phyloP scores from a whole-genome alignment of 495 filamentous ascomycete genomes.

The Chaetomium cochliodes region DNA sequence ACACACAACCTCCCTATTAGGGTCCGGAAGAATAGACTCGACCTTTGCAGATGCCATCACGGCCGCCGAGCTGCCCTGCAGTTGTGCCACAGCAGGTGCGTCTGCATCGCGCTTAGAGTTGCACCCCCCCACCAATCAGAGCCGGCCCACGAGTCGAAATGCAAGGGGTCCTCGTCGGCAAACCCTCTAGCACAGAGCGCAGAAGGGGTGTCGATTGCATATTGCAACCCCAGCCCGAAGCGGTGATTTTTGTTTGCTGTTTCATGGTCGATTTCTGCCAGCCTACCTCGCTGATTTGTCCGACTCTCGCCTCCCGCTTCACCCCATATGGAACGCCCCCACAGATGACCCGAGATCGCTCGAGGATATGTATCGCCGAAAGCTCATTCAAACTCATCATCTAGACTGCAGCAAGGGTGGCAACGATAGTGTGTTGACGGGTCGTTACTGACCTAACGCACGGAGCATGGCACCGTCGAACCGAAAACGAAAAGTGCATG shows the following conservation, averaged over 20 bases:
- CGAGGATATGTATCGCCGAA: too few species aligned
- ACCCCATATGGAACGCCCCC: too few species aligned
- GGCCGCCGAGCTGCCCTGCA: constrained; percentile 2
- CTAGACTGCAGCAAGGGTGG: too few species aligned
- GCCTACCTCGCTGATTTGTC: not conserved
- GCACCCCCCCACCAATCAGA: not conserved
- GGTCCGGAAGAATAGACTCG: not conserved
- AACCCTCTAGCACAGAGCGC: not conserved
- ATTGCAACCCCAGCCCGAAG: not conserved
- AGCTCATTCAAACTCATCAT: too few species aligned
- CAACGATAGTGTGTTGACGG: too few species aligned
- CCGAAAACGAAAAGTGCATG: too few species aligned
- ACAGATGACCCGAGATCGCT: too few species aligned
- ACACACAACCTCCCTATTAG: too few species aligned
- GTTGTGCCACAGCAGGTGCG: constrained; percentile 7
- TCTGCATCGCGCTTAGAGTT: constrained; percentile 18
- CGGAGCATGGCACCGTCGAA: too few species aligned
- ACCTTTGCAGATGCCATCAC: constrained; percentile 23
- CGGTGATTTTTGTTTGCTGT: not conserved
- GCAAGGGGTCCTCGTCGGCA: not conserved
- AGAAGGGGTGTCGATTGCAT: not conserved
- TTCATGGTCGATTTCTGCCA: not conserved
- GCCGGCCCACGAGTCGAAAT: not conserved
- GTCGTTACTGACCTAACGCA: too few species aligned
- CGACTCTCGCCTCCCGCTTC: too few species aligned